Conservation (phyloP, 768 basidiomycete genomes). For the Clitopilus passeckerianus region DNA sequence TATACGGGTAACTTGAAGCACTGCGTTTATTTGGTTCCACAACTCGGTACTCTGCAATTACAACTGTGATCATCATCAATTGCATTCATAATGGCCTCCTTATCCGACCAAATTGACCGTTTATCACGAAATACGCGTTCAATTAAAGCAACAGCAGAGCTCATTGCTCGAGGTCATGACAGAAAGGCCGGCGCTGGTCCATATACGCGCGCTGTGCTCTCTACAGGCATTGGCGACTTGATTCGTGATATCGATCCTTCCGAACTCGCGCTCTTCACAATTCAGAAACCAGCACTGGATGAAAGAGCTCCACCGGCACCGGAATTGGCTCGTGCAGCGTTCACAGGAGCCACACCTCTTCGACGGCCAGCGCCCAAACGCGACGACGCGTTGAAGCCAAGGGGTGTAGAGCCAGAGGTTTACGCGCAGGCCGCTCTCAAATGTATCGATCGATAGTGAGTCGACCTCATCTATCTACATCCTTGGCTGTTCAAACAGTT, state of each 20-base stretch:
- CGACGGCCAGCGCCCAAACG: conserved; percentile 36
- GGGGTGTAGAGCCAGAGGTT: conserved; percentile 64
- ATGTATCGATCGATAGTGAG: conserved; percentile 76
- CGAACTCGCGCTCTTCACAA: conserved; percentile 73
- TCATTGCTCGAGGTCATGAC: conserved; percentile 18
- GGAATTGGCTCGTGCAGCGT: conserved; percentile 58
- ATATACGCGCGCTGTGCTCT: conserved; percentile 64
- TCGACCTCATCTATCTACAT: conserved; percentile 5
- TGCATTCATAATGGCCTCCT: conserved; percentile 37
- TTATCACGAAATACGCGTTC: conserved; percentile 47
- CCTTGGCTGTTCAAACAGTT: conserved; percentile 3
- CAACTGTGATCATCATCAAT: conserved; percentile 19
- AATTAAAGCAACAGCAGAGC: conserved; percentile 40
- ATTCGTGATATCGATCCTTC: conserved; percentile 77
- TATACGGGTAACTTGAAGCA: conserved; percentile 3
- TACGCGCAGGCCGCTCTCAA: conserved; percentile 74
- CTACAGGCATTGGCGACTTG: conserved; percentile 62
- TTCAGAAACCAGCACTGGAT: conserved; percentile 34
- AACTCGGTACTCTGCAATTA: neutral
- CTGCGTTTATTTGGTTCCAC: neutral
- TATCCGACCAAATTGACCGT: conserved; percentile 67
- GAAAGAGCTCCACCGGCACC: conserved; percentile 21
- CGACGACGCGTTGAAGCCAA: conserved; percentile 29
- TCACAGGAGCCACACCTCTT: conserved; percentile 69
- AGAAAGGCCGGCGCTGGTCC: conserved; percentile 25